Evolutionary conservation across 257 asterid genomes (phyloP).

Genomic region (Penstemon davidsonii): DNA sequence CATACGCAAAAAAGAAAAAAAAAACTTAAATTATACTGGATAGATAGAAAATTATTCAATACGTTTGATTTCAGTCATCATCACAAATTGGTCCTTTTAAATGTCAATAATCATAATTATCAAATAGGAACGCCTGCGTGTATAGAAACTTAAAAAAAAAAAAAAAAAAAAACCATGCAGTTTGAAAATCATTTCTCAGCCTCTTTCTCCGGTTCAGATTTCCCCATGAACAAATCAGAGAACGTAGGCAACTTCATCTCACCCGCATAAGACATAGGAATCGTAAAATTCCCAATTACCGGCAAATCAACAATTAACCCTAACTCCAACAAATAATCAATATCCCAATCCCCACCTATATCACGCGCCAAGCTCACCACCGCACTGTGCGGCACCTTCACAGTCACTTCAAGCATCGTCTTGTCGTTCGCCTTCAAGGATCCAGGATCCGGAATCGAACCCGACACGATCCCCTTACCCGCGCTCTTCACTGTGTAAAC

Average conservation of each 20-base stretch:
- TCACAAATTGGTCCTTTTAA: too few species aligned
- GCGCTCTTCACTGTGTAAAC: conserved; percentile 38
- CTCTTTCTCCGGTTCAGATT: neutral
- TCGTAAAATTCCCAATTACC: conserved; percentile 45
- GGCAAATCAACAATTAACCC: conserved; percentile 52
- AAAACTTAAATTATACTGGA: too few species aligned
- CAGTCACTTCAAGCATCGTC: conserved; percentile 43
- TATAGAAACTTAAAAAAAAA: too few species aligned
- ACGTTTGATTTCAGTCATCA: too few species aligned
- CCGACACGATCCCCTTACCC: conserved; percentile 44
- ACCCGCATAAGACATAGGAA: conserved; percentile 51
- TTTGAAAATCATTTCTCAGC: neutral
- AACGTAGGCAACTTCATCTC: conserved; percentile 62
- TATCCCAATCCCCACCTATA: conserved; percentile 61
- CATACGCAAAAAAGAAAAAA: too few species aligned
- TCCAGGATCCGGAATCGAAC: conserved; percentile 59
- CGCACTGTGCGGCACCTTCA: conserved; percentile 52
- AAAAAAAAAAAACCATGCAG: too few species aligned
- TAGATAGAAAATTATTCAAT: too few species aligned
- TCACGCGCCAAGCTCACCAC: conserved; percentile 46
- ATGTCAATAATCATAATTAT: too few species aligned
- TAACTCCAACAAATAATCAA: conserved; percentile 45
- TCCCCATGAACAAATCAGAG: conserved; percentile 37
- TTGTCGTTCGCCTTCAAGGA: conserved; percentile 45
- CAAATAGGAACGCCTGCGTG: too few species aligned